Evolutionary conservation across 305 asterid species (phyloP).

Genomic region (Rubia tinctorum): DNA sequence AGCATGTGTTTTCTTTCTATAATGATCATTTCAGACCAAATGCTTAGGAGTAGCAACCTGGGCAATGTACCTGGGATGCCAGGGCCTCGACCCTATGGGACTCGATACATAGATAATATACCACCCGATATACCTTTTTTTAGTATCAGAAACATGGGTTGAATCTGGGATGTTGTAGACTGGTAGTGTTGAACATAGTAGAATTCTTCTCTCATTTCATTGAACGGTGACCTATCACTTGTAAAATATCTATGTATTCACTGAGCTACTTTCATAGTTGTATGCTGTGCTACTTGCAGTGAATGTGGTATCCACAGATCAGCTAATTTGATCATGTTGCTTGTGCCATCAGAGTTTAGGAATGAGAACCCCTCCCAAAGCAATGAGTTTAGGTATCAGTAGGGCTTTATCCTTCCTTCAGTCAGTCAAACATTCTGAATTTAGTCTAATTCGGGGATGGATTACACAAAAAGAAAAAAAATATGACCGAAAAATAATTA

Average conservation of each 20-base stretch:
- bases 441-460: no score
- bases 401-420: no score
- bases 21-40: slow-evolving; percentile 39
- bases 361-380: no score
- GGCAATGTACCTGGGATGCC: background rate
- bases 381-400: no score
- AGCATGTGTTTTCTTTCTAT: slow-evolving; percentile 32
- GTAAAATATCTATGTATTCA: background rate
- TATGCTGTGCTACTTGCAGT: no score
- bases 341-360: no score
- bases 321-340: no score
- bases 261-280: no score
- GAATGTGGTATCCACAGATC: no score
- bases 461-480: no score
- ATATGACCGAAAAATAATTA: no score
- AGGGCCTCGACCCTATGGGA: background rate
- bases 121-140: background rate
- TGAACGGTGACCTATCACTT: background rate
- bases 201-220: background rate
- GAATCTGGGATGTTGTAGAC: background rate
- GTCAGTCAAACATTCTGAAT: no score
- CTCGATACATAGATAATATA: background rate
- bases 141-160: background rate
- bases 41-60: slow-evolving; percentile 37
- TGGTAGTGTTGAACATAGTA: background rate